Evolutionary conservation across 345 rosid genomes (phyloP), one percentile per base, ranked within the genome.

Genomic region (Eucalyptus guilfoylei): DNA sequence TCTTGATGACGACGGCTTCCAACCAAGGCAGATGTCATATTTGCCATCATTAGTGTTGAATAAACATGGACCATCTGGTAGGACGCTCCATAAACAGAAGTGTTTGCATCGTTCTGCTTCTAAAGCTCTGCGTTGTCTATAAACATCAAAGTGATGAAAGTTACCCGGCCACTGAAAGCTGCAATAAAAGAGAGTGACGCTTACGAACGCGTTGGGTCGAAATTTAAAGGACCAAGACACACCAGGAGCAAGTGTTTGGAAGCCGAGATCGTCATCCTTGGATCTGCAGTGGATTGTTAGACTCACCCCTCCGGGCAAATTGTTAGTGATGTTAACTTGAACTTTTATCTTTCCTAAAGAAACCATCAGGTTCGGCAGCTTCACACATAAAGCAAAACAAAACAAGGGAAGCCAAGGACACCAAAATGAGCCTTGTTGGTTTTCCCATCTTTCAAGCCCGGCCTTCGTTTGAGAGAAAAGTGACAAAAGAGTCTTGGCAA

Each of bases 171-270:
- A 85, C 34, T 45, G 17, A 45, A 85, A 85, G 86, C 86, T 45
- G 86, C 86, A 85, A 16, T 26, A 85, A 1, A 85, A 17, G 23
- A 45, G 86, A 34, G 86, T 45, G 26, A 4, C 11, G 32, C 52
- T 21, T 28, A n/a, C 34, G 5, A 37, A 13, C 9, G 6, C 17
- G 52, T 40, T 13, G 15, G 48, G 48, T 14, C 14, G 14, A 40
- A 85, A 85, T n/a, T 2, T 9, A n/a, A 85, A 85, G 50, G 48
- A 45, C 86, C 86, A 85, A 23, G 28, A 44, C 32, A 19, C 23
- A 0, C 19, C 11, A 1, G 48, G 64, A 28, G 47, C 3, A 6
- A 87, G 17, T 0, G 12, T 6, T 16, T 40, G 60, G 15, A 55
- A 13, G 44, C 76, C 76, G 34, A 87, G 69, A 37, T 87, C 88